Conservation (phyloP, 441 rosid genomes). For the Cnidoscolus chayamansa region DNA sequence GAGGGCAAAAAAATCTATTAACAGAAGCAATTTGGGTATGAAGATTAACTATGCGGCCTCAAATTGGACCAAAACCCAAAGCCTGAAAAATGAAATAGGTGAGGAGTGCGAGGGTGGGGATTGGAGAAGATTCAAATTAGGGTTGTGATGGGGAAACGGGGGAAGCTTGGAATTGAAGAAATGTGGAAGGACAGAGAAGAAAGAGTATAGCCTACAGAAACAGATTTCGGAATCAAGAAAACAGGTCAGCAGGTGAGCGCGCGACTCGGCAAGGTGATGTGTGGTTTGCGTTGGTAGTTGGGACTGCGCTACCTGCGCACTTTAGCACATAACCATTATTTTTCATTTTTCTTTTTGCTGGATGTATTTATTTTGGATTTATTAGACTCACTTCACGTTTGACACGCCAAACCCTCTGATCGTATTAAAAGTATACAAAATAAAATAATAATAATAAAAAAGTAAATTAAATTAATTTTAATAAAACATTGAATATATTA, state of each 20-base stretch:
- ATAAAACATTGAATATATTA: too few species aligned
- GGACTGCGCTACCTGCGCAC: constrained; percentile 13
- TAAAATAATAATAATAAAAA: too few species aligned
- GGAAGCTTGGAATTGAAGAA: neutral
- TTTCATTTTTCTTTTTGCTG: neutral
- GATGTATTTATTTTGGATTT: neutral
- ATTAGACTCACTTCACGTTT: neutral
- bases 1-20: neutral
- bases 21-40: neutral
- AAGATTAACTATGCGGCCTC: neutral
- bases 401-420: neutral
- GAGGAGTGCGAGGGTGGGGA: neutral
- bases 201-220: too few species aligned
- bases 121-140: neutral
- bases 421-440: too few species aligned
- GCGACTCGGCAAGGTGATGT: constrained; percentile 18
- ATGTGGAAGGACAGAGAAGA: neutral
- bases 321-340: neutral
- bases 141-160: neutral
- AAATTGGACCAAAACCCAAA: neutral
- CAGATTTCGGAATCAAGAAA: neutral
- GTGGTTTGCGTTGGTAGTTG: constrained; percentile 4
- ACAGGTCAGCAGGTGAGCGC: constrained; percentile 1
- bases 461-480: too few species aligned
- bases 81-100: neutral